These are phyloP conservation scores for Aspergillus asperescens DNA, from an alignment of 495 filamentous ascomycete species.

Conservation along the genomic window DNA sequence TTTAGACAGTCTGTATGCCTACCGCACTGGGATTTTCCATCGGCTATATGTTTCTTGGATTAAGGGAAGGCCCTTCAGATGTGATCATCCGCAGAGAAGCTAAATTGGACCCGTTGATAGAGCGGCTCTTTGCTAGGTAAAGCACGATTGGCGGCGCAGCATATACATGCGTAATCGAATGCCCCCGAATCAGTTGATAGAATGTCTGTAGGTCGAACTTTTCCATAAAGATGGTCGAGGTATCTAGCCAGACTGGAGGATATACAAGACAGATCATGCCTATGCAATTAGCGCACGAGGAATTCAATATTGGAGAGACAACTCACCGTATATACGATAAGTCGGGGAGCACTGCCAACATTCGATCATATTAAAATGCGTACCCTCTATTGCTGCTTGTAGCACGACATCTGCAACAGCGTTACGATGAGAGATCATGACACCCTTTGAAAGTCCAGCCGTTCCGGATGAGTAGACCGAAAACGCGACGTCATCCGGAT, in stretches of 20 bases:
- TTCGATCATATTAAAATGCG: constrained; percentile 52
- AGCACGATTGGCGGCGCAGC: constrained; percentile 79
- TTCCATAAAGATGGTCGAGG: constrained; percentile 60
- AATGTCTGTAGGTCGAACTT: constrained; percentile 69
- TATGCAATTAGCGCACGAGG: not conserved
- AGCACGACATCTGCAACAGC: constrained; percentile 61
- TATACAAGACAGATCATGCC: constrained; percentile 50
- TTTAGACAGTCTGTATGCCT: constrained; percentile 75
- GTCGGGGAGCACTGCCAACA: constrained; percentile 75
- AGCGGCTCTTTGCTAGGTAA: constrained; percentile 62
- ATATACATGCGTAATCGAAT: constrained; percentile 66
- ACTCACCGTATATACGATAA: constrained; percentile 75
- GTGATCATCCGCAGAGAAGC: constrained; percentile 66
- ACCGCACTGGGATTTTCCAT: constrained; percentile 59
- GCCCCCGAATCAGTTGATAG: constrained; percentile 60
- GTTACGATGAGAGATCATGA: constrained; percentile 73
- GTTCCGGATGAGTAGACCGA: constrained; percentile 79
- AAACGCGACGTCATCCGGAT: constrained; percentile 46
- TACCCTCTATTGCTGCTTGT: constrained; percentile 49
- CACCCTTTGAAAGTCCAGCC: constrained; percentile 81
- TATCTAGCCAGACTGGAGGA: constrained; percentile 53
- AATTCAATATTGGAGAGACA: not conserved
- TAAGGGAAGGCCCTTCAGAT: constrained; percentile 78
- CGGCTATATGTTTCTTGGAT: constrained; percentile 62
- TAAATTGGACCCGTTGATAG: constrained; percentile 65